Conservation (phyloP, 371 early-diverging fungal species). For the Mortierella sp. region DNA sequence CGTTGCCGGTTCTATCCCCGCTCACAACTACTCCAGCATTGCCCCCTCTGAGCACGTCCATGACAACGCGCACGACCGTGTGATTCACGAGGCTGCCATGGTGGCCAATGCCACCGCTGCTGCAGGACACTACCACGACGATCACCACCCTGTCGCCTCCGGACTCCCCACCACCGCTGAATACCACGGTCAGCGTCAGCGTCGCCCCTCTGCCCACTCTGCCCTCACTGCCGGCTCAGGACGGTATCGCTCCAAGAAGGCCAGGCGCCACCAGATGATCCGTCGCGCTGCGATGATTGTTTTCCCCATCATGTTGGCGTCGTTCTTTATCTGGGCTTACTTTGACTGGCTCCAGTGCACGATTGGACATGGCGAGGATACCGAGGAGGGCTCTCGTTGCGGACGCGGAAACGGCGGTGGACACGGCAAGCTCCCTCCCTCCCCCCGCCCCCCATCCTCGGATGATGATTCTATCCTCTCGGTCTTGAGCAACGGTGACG, state of each 20-base stretch:
- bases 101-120: conserved; percentile 42
- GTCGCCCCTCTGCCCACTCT: conserved; percentile 44
- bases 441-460: conserved; percentile 22
- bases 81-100: conserved; percentile 52
- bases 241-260: conserved; percentile 32
- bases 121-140: conserved; percentile 20
- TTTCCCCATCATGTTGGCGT: conserved; percentile 25
- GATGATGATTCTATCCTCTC: conserved; percentile 12
- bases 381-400: conserved; percentile 35
- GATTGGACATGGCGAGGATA: conserved; percentile 40
- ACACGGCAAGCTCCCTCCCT: conserved; percentile 46
- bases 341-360: conserved; percentile 53
- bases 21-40: conserved; percentile 30
- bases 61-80: conserved; percentile 47
- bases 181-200: conserved; percentile 22
- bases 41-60: conserved; percentile 41
- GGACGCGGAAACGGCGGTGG: conserved; percentile 44
- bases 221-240: conserved; percentile 31
- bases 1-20: conserved; percentile 10
- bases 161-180: conserved; percentile 8
- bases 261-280: conserved; percentile 38
- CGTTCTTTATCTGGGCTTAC: conserved; percentile 47
- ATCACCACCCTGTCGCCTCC: neutral
- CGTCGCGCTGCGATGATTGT: conserved; percentile 28
- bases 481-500: conserved; percentile 17